Base-by-base conservation (phyloP, 768 basidiomycete genomes). In the Mycena crocata region DNA sequence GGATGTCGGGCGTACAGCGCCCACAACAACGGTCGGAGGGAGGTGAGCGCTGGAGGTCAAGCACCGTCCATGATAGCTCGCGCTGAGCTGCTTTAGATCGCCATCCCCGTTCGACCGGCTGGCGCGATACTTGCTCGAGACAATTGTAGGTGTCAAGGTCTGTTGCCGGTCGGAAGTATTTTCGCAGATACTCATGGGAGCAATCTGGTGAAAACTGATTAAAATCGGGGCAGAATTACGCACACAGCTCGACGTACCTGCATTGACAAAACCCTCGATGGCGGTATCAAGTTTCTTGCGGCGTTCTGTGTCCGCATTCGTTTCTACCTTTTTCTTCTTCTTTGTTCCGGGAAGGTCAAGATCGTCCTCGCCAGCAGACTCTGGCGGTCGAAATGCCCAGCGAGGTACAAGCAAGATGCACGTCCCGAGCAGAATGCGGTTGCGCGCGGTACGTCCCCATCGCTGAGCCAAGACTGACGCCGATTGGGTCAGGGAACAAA, bases 41-140 rank as follows among this genome's bases (percentile, higher is more conserved):
- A 3, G 59, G 59, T 13, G 59, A 61, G n/a, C 59, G 49, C 21
- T 61, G n/a, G 59, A 61, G 59, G n/a, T 61, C 49, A 51, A 61
- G 59, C 24, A 50, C 49, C 6, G 59, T 61, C 61, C 61, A 62
- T 14, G 61, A 62, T 39, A 61, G 59, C 59, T 61, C 48, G 23
- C 59, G 59, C 39, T 61, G 59, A 9, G 59, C 2, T 12, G 59
- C 59, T n/a, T 54, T 46, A 1, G 61, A 62, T 15, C 51, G 10
- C 61, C 61, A 62, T n/a, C 61, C 61, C 8, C 5, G 1, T 37
- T 62, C 61, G 9, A 54, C 51, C 5, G 42, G 51, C 52, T 62
- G 8, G 23, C 34, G 5, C 2, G 52, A 34, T 1, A 3, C 9
- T 62, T 62, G 60, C 17, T 52, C 24, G 17, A 62, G 42, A 21